These are phyloP conservation scores for Ganoderma meredithae DNA, from an alignment of 1,284 basidiomycete genomes.

Conservation along the genomic window DNA sequence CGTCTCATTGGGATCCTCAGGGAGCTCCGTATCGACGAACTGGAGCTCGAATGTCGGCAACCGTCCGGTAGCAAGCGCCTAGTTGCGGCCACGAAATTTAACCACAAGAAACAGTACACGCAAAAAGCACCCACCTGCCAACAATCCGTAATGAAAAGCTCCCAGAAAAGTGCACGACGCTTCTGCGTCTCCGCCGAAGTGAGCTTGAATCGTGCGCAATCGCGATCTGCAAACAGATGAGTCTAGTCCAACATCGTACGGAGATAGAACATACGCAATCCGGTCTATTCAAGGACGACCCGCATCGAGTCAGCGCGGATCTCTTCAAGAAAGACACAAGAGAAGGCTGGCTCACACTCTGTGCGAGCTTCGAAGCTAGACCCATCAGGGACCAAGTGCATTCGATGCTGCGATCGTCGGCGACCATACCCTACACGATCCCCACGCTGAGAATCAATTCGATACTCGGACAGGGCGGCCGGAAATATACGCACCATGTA, in stretches of 20 bases:
- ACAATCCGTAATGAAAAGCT: conserved; percentile 50
- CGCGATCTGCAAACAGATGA: conserved; percentile 44
- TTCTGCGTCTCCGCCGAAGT: conserved; percentile 48
- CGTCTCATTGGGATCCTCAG: conserved; percentile 39
- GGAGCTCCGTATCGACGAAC: conserved; percentile 42
- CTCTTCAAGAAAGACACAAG: too few relatives aligned
- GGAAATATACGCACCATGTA: conserved; percentile 54
- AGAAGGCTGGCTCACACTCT: conserved; percentile 44
- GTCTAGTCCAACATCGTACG: too few relatives aligned
- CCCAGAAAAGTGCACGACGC: conserved; percentile 54
- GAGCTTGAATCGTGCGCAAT: conserved; percentile 50
- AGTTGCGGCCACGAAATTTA: background rate
- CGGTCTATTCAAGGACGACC: conserved; percentile 32
- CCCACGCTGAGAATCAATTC: conserved; percentile 34
- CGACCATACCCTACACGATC: conserved; percentile 36
- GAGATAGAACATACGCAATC: conserved; percentile 39
- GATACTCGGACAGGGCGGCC: conserved; percentile 24
- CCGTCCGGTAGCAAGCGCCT: conserved; percentile 42
- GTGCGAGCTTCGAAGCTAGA: conserved; percentile 44
- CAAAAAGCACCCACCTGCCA: conserved; percentile 41
- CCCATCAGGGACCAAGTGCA: conserved; percentile 46
- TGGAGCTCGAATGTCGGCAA: conserved; percentile 40
- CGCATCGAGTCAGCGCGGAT: background rate
- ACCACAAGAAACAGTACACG: background rate
- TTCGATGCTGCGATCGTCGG: conserved; percentile 48